Conservation (phyloP, 495 filamentous ascomycete species). For the Echria macrotheca region DNA sequence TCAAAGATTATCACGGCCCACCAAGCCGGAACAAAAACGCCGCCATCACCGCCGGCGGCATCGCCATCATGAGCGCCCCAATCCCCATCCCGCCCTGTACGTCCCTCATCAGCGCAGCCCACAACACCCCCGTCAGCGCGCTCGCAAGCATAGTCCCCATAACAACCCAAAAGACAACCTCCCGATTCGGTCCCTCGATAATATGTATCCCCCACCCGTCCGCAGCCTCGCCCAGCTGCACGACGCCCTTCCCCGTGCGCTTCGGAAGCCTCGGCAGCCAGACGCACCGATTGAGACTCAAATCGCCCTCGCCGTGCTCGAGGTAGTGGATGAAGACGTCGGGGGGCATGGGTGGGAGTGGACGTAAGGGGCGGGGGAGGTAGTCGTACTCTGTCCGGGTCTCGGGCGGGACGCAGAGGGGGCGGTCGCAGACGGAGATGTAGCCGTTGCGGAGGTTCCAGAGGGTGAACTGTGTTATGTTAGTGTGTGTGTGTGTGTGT, state of each 20-base stretch:
- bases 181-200: conserved; percentile 14
- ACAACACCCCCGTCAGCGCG: background rate
- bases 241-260: conserved; percentile 7
- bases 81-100: background rate
- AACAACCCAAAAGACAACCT: background rate
- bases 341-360: conserved; percentile 6
- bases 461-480: conserved; percentile 7
- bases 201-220: conserved; percentile 13
- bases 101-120: background rate
- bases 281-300: background rate
- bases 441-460: conserved; percentile 12
- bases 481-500: background rate
- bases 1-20: background rate
- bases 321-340: conserved; percentile 12
- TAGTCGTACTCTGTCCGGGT: conserved; percentile 9
- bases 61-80: background rate
- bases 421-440: conserved; percentile 5
- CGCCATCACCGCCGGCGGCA: background rate
- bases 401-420: conserved; percentile 4
- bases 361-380: background rate
- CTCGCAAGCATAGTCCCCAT: background rate
- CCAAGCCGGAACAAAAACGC: background rate
- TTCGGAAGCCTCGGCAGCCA: conserved; percentile 14
- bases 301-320: conserved; percentile 10
- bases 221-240: conserved; percentile 5